These are phyloP conservation scores for Penicillium sp. DNA, from an alignment of 2,329 filamentous ascomycete genomes.

Conservation along the genomic window DNA sequence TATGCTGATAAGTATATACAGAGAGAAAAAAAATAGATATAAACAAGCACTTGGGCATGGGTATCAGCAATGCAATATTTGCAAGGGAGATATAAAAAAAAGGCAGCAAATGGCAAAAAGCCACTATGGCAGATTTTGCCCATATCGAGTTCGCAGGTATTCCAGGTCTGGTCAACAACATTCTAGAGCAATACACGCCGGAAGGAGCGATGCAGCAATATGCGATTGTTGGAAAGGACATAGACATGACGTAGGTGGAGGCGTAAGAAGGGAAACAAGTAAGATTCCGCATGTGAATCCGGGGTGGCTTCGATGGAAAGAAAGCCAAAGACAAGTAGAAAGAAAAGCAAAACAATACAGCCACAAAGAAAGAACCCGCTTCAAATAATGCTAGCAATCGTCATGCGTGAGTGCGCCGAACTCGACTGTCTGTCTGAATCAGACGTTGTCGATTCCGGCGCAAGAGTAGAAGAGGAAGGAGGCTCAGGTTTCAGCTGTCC, in stretches of 20 bases:
- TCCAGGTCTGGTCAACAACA: background rate
- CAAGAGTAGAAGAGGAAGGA: constrained; percentile 16
- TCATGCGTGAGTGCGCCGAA: constrained; percentile 45
- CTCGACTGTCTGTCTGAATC: constrained; percentile 29
- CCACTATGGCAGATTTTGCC: background rate
- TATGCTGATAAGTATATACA: constrained; percentile 5
- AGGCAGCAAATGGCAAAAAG: background rate
- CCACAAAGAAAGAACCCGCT: background rate
- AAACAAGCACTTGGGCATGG: constrained; percentile 5
- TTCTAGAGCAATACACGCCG: background rate
- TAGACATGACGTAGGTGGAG: background rate
- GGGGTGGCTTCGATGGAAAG: background rate
- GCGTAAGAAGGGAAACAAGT: background rate
- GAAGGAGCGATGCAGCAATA: background rate
- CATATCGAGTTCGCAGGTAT: background rate
- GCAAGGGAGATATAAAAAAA: background rate
- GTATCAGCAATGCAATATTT: constrained; percentile 14
- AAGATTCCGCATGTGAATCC: background rate
- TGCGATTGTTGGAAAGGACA: background rate
- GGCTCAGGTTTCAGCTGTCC: constrained; percentile 18
- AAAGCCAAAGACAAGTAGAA: background rate
- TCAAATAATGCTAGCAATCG: constrained; percentile 49
- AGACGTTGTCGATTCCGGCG: constrained; percentile 24
- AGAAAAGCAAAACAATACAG: background rate
- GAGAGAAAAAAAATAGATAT: background rate